Evolutionary conservation across 2,329 filamentous ascomycete species (phyloP), one percentile per base, ranked within the genome.

Genomic region (Monilinia fructigena): DNA sequence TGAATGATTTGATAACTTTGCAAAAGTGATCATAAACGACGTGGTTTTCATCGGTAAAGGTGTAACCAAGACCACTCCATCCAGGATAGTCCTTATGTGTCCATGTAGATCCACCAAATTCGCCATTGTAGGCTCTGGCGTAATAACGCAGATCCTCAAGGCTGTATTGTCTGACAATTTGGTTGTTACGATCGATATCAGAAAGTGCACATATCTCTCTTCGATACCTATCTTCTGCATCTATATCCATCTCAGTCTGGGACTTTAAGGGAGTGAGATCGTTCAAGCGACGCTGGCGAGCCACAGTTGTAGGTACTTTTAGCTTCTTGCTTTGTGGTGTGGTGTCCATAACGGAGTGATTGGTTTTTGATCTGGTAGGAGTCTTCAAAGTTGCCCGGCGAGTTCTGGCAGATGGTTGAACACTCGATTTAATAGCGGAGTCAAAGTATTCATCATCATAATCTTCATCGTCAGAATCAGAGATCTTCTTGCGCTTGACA

Each of bases 51-150:
- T 61, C 58, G n/a, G 31, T 50, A 20, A 61, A n/a, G 7, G n/a
- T 23, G 5, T 28, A 38, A 12, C 31, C 28, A 4, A 50, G n/a
- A 20, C 45, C 58, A 35, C 16, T 50, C 5, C 20, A 61, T 26
- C 47, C 58, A 52, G 45, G 45, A 10, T 48, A 61, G n/a, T 38
- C 28, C 26, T 35, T 23, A 16, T 61, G 58, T 12, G 58, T 26
- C 58, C 58, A 61, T 7, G 0, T 11, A 7, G 28, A 38, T 26
- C 31, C 58, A 35, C 10, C 14, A 4, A 38, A 50, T 6, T 61
- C 45, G 0, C 23, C 12, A 54, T 72, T 69, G 55, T 68, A 71
- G 2, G 68, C 69, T 31, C 70, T 63, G 12, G 69, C 70, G 56
- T 72, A 72, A 2, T 26, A 45, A 28, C 70, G 65, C 7, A 71